Percentiles rank a stretch among this genome's conserved stretches.
Evolutionary conservation across 139 green algal species (phyloP).

Genomic region (Chlorella sp.): DNA sequence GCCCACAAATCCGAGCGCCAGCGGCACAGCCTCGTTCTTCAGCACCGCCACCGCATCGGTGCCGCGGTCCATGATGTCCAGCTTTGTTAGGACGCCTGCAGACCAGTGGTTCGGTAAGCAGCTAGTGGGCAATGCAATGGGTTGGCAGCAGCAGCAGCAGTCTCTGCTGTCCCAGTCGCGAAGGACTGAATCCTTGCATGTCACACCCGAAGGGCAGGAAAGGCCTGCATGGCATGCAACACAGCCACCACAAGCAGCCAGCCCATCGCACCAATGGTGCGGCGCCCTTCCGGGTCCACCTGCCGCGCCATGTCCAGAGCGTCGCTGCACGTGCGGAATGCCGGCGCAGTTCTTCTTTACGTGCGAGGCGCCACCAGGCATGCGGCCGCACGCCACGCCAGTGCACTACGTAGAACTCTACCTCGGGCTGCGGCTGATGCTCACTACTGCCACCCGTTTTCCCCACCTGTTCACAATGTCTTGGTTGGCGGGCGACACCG

Average conservation of each 20-base stretch:
- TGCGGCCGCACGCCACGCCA: too few relatives aligned
- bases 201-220: too few relatives aligned
- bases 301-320: slow-evolving; percentile 91
- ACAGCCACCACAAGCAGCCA: too few relatives aligned
- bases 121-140: too few relatives aligned
- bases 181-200: too few relatives aligned
- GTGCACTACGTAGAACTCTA: too few relatives aligned
- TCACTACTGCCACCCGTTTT: too few relatives aligned
- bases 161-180: too few relatives aligned
- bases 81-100: slow-evolving; percentile 90
- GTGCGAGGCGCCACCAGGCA: too few relatives aligned
- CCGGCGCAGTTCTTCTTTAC: too few relatives aligned
- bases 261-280: slow-evolving; percentile 69
- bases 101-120: neutral
- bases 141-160: neutral
- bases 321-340: too few relatives aligned
- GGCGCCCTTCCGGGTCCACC: slow-evolving; percentile 79
- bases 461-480: slow-evolving; percentile 88
- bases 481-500: slow-evolving; percentile 95
- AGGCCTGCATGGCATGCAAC: neutral
- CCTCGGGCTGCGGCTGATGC: too few relatives aligned
- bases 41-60: slow-evolving; percentile 89
- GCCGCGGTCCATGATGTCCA: slow-evolving; percentile 99
- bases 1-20: slow-evolving; percentile 93
- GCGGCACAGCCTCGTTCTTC: slow-evolving; percentile 85